A percentile compares a stretch with the other conserved stretches of the same genome.
These are phyloP conservation scores for Raphanus raphanistrum DNA, from an alignment of 345 rosid genomes.

Conservation along the genomic window DNA sequence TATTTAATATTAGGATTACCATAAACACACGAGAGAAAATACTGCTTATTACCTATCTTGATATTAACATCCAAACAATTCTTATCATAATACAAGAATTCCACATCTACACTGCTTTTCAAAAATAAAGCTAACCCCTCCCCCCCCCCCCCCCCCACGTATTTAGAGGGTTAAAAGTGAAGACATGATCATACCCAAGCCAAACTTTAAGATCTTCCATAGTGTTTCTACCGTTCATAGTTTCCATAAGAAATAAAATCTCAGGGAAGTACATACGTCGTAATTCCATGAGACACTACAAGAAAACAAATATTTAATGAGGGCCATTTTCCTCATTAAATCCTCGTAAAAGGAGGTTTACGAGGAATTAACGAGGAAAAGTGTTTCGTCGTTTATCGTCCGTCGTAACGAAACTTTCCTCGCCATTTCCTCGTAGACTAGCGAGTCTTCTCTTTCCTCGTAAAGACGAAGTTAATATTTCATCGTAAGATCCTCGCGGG, in stretches of 20 bases:
- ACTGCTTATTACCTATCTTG: background rate
- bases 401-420: too few species aligned
- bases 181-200: background rate
- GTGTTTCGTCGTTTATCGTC: too few species aligned
- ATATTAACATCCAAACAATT: background rate
- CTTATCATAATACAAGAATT: background rate
- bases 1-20: background rate
- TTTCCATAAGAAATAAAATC: background rate
- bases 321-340: too few species aligned
- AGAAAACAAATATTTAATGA: too few species aligned
- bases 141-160: background rate
- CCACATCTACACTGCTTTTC: background rate
- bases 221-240: background rate
- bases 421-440: too few species aligned
- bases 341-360: too few species aligned
- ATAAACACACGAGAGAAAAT: background rate
- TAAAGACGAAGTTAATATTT: too few species aligned
- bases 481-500: too few species aligned
- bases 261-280: background rate
- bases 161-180: background rate
- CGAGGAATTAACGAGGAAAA: too few species aligned
- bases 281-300: background rate
- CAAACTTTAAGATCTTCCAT: background rate
- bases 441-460: too few species aligned
- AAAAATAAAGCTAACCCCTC: background rate